Conservation (phyloP, 2,329 filamentous ascomycete genomes). For the Alternaria sp. region DNA sequence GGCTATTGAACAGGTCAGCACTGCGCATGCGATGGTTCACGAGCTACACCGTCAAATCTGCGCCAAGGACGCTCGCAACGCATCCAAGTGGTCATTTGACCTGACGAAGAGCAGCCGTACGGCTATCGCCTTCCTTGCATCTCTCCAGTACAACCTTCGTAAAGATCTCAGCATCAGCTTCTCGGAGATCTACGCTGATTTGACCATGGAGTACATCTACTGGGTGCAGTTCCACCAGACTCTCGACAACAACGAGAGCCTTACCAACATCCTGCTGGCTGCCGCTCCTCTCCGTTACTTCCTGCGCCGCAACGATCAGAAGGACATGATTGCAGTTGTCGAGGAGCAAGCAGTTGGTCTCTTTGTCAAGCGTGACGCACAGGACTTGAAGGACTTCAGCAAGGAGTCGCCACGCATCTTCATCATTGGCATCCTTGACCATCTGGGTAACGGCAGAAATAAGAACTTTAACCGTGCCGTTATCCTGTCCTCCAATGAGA, state of each 20-base stretch:
- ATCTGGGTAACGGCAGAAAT: constrained; percentile 41
- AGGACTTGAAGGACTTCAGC: constrained; percentile 38
- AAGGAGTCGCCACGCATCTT: constrained; percentile 43
- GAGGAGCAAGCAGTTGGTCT: constrained; percentile 39
- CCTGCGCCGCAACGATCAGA: constrained; percentile 30
- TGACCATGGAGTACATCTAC: constrained; percentile 49
- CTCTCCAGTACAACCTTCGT: constrained; percentile 55
- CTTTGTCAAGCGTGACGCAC: constrained; percentile 40
- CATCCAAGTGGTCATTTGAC: constrained; percentile 45
- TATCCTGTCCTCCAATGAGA: constrained; percentile 37
- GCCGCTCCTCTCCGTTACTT: constrained; percentile 45
- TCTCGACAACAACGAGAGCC: constrained; percentile 47
- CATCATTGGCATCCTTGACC: constrained; percentile 40
- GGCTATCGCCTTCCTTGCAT: constrained; percentile 54
- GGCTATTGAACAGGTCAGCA: constrained; percentile 52
- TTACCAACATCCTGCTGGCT: constrained; percentile 46
- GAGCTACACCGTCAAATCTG: constrained; percentile 62
- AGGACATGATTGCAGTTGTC: constrained; percentile 34
- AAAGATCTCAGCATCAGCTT: constrained; percentile 50
- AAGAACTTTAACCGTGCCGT: constrained; percentile 41
- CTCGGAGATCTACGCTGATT: constrained; percentile 55
- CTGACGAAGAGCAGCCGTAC: constrained; percentile 39
- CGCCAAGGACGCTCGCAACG: constrained; percentile 50
- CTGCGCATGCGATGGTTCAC: constrained; percentile 55
- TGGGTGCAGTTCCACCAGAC: constrained; percentile 43